A percentile compares a stretch with the other conserved stretches of the same genome.
Evolutionary conservation across 2,329 filamentous ascomycete species (phyloP).

Genomic region (Fusarium nurragi): DNA sequence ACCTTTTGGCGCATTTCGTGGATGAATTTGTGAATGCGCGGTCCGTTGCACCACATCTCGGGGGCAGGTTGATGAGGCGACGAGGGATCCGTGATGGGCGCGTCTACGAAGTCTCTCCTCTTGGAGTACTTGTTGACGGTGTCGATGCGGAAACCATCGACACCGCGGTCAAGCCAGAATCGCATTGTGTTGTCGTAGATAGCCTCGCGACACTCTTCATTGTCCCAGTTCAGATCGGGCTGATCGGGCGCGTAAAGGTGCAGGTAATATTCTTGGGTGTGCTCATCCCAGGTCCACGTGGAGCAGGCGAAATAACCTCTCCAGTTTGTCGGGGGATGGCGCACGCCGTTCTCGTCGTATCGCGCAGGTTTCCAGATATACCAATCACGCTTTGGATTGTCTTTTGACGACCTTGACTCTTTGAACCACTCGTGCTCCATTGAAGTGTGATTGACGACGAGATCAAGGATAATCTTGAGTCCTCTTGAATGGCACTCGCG

Average conservation of each 20-base stretch:
- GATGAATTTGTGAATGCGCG: conserved; percentile 70
- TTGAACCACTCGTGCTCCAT: conserved; percentile 67
- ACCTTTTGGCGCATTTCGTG: conserved; percentile 65
- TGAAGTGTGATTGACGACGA: conserved; percentile 77
- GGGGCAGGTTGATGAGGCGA: conserved; percentile 55
- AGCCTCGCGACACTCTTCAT: conserved; percentile 69
- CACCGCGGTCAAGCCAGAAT: conserved; percentile 78
- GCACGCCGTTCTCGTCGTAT: conserved; percentile 62
- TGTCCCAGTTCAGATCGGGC: conserved; percentile 83
- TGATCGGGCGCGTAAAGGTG: conserved; percentile 74
- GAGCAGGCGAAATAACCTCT: conserved; percentile 56
- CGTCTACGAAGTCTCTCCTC: conserved; percentile 64
- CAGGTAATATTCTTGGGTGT: conserved; percentile 63
- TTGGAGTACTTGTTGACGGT: conserved; percentile 76
- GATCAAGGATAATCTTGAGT: conserved; percentile 75
- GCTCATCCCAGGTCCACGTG: conserved; percentile 64
- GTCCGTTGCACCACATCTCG: conserved; percentile 68
- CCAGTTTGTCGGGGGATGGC: conserved; percentile 69
- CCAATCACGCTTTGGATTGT: conserved; percentile 66
- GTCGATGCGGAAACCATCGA: conserved; percentile 73
- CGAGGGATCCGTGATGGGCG: conserved; percentile 53
- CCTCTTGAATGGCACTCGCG: conserved; percentile 64
- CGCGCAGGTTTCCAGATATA: conserved; percentile 72
- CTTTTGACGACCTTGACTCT: conserved; percentile 60
- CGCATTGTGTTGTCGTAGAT: conserved; percentile 73